Evolutionary conservation across 139 green algal genomes (phyloP), one percentile per base, ranked within the genome.

Genomic region (Auxenochlorella pyrenoidosa): DNA sequence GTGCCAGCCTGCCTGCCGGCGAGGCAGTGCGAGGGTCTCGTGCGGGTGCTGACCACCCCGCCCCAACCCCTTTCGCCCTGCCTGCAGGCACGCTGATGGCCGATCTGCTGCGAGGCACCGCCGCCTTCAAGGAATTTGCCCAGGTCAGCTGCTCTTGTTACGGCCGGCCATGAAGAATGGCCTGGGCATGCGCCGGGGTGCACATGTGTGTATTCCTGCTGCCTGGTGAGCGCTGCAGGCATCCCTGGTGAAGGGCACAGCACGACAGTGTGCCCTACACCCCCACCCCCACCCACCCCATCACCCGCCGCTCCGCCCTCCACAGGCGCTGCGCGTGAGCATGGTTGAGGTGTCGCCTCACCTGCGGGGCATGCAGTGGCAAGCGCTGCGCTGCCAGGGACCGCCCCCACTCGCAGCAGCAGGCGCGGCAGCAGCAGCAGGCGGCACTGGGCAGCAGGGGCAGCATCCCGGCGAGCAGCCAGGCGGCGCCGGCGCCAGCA

Each of bases 71-170:
- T 60, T 5, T 15, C 77, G 1, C 6, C 47, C 47, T 10, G 6
- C 47, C 47, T 83, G 58, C 79, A 84, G 79, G 97, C 73, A 99
- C 97, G 26, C 94, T 99, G 28, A 98, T 99, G 97, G 94, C 96
- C 5, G 97, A 99, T 90, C 87, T 99, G 79, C 94, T 99, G 78
- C 88, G 96, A 3, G 93, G 90, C n/a, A 96, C 94, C 22, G 84
- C 90, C 30, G 60, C 84, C 54, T 92, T 93, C 73, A 54, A 44
- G 3, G 47, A 75, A 1, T 96, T 96, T 77, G 71, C 73, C 0
- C 28, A 43, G 12, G 87, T 79, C 40, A 22, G 73, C 30, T n/a
- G 38, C 6, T 5, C 13, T 8, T 12, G 3, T n/a, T 54, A 16
- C 5, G 63, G 63, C 63, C 30, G 26, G 63, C 22, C 63, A 36